A percentile compares a stretch with the other conserved stretches of the same genome.
phyloP scores from a whole-genome alignment of 1,139 yeast species.

The Chernovozyma sophiae-reginae region DNA sequence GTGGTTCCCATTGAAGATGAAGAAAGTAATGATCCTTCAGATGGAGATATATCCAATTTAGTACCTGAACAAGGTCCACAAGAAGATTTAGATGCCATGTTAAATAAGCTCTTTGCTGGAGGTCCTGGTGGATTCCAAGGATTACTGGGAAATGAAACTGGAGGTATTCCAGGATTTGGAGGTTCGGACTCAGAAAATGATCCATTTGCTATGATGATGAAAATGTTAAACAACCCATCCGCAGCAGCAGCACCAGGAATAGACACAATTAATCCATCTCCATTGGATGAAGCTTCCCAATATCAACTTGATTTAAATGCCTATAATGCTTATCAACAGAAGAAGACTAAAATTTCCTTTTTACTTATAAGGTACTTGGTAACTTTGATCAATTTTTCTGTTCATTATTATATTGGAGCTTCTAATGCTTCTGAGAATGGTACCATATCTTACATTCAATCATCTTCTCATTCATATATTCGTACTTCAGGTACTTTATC shows the following conservation, averaged over 20 bases:
- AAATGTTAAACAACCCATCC: constrained; percentile 12
- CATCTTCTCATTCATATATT: constrained; percentile 29
- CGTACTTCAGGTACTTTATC: constrained; percentile 17
- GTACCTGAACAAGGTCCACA: constrained; percentile 4
- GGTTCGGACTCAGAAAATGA: constrained; percentile 12
- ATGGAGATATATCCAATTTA: constrained; percentile 7
- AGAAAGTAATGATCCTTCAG: constrained; percentile 5
- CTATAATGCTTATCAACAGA: constrained; percentile 32
- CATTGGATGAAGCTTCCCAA: constrained; percentile 6
- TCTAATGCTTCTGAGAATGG: constrained; percentile 12
- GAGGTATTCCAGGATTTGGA: constrained; percentile 1
- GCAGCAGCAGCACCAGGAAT: constrained; percentile 14
- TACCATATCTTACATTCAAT: constrained; percentile 15
- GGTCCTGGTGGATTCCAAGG: neutral
- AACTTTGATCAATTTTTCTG: constrained; percentile 29
- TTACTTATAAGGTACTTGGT: constrained; percentile 26
- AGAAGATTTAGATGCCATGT: constrained; percentile 32
- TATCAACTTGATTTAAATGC: constrained; percentile 28
- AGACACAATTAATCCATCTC: constrained; percentile 7
- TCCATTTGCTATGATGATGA: constrained; percentile 34
- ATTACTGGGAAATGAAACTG: constrained; percentile 8
- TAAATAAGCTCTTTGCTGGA: constrained; percentile 28
- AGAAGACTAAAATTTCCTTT: constrained; percentile 29
- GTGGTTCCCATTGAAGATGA: neutral
- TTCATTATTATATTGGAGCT: constrained; percentile 21